Percentiles rank a stretch among this genome's conserved stretches.
Evolutionary conservation across 306 rosid species (phyloP).

Genomic region (Boehmeria nivea): DNA sequence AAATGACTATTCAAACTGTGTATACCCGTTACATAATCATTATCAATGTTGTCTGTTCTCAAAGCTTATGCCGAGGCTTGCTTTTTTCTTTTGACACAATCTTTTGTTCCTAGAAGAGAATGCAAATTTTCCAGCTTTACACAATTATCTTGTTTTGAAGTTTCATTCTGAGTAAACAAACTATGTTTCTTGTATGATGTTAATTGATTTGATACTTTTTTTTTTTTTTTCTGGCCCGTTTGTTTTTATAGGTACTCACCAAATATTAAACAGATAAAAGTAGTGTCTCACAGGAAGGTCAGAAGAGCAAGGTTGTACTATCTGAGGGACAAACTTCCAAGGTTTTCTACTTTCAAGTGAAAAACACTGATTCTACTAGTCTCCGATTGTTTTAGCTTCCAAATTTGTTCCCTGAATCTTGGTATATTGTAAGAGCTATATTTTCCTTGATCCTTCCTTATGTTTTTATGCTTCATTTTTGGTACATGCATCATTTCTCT

Average conservation of each 20-base stretch:
- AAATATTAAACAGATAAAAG: conserved; percentile 80
- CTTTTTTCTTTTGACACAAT: no score
- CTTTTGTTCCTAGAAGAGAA: no score
- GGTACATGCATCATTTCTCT: conserved; percentile 21
- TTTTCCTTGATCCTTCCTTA: conserved; percentile 1
- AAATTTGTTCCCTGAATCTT: conserved; percentile 19
- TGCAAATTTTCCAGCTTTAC: no score
- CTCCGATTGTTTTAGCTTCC: conserved; percentile 18
- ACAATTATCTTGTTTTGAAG: no score
- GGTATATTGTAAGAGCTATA: conserved; percentile 14
- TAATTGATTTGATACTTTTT: neutral
- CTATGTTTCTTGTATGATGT: neutral
- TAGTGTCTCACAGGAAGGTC: conserved; percentile 76
- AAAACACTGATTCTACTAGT: conserved; percentile 2
- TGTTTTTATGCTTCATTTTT: conserved; percentile 20
- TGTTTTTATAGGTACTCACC: conserved; percentile 74
- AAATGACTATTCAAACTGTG: no score
- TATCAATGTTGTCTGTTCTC: no score
- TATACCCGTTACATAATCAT: no score
- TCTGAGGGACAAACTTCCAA: conserved; percentile 92
- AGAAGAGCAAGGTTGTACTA: conserved; percentile 86
- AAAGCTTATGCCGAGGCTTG: no score
- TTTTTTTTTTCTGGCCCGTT: conserved; percentile 4
- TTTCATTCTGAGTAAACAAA: no score
- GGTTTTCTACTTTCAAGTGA: conserved; percentile 91